Evolutionary conservation across 73 alveolate species (phyloP).

Genomic region (Symbiodinium pilosum): DNA sequence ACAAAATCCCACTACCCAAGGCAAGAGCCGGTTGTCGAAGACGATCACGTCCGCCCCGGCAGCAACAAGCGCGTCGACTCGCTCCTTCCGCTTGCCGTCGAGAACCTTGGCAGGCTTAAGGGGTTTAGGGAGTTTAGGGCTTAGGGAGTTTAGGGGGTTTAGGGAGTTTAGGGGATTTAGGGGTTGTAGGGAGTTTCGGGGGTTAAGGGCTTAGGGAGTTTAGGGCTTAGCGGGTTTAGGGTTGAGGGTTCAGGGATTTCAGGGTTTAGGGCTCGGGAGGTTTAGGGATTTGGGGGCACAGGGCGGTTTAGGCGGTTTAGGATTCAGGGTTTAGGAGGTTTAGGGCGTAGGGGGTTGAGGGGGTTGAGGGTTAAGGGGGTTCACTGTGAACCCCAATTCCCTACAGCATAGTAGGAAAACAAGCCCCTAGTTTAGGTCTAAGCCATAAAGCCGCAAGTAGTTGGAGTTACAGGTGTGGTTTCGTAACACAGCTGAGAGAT

Average conservation of each 20-base stretch:
- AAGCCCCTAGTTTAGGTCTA: no score
- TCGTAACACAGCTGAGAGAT: no score
- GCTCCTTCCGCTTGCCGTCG: constrained; percentile 37
- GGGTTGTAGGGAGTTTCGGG: neutral
- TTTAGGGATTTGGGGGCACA: neutral
- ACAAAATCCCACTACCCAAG: neutral
- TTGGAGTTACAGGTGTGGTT: no score
- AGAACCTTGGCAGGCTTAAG: neutral
- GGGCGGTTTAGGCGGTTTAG: neutral
- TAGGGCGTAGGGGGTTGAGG: neutral
- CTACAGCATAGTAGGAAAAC: no score
- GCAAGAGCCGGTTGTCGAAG: constrained; percentile 41
- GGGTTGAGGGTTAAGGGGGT: neutral
- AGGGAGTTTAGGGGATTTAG: neutral
- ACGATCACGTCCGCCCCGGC: constrained; percentile 88
- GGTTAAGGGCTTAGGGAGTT: no score
- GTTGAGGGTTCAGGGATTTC: neutral
- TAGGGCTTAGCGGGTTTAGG: neutral
- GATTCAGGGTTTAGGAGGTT: neutral
- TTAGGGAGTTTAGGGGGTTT: neutral
- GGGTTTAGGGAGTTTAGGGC: neutral
- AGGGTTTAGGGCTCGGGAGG: neutral
- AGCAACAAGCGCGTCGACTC: constrained; percentile 37
- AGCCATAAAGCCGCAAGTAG: no score
- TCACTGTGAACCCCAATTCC: no score